Evolutionary conservation across 352 stramenopile genomes (phyloP).

Genomic region (Plasmopara muralis): DNA sequence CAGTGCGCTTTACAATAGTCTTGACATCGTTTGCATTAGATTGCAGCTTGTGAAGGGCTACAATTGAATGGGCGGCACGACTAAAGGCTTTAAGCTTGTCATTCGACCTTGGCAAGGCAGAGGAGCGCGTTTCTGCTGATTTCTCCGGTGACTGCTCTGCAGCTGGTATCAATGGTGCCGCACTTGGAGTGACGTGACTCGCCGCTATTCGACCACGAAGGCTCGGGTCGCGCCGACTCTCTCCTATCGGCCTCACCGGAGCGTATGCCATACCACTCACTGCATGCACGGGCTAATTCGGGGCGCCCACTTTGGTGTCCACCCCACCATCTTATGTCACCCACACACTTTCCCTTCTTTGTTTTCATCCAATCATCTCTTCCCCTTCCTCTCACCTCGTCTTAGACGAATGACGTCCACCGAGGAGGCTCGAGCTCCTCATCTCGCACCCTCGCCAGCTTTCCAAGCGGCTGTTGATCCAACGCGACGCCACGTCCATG

Average conservation of each 20-base stretch:
- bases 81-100: constrained; percentile 18
- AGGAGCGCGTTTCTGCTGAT: not conserved
- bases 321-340: too few species aligned
- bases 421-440: not conserved
- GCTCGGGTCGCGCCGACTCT: not conserved
- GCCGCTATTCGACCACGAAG: too few species aligned
- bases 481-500: too few species aligned
- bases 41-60: constrained; percentile 19
- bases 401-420: not conserved
- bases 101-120: not conserved
- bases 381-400: too few species aligned
- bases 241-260: not conserved
- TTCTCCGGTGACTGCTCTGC: not conserved
- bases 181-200: too few species aligned
- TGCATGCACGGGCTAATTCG: not conserved
- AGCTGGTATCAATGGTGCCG: too few species aligned
- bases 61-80: constrained; percentile 32
- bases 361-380: not conserved
- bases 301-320: too few species aligned
- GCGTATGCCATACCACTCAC: not conserved
- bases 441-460: too few species aligned
- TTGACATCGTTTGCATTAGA: constrained; percentile 19
- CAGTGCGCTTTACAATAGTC: constrained; percentile 20
- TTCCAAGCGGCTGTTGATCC: too few species aligned
- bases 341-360: not conserved